A percentile compares a stretch with the other conserved stretches of the same genome.
These are phyloP conservation scores for Scutellaria barbata DNA, from an alignment of 257 asterid genomes.

Conservation along the genomic window DNA sequence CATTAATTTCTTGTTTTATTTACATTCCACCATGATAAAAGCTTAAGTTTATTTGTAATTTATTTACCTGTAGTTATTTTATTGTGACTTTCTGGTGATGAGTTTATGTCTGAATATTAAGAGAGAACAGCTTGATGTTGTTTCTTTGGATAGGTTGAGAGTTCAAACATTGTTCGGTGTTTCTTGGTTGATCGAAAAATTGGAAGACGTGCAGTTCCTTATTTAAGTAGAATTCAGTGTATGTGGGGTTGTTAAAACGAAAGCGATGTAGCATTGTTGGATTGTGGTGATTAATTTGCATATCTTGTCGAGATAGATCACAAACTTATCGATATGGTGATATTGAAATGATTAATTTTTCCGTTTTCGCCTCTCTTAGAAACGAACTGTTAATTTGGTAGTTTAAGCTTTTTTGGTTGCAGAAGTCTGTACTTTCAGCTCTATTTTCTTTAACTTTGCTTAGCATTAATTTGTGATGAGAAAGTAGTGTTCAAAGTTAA, in stretches of 20 bases:
- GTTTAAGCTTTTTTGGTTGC: neutral
- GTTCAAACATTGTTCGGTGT: neutral
- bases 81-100: slow-evolving; percentile 20
- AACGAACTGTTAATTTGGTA: neutral
- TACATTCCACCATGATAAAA: neutral
- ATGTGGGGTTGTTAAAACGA: neutral
- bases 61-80: neutral
- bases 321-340: neutral
- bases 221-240: neutral
- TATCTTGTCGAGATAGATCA: slow-evolving; percentile 8
- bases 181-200: slow-evolving; percentile 20
- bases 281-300: neutral
- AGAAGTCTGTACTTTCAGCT: neutral
- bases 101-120: slow-evolving; percentile 11
- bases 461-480: too few relatives aligned
- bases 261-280: slow-evolving; percentile 5
- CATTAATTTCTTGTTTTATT: slow-evolving; percentile 17
- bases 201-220: neutral
- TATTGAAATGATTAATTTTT: neutral
- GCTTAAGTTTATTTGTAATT: neutral
- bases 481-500: too few relatives aligned
- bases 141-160: slow-evolving; percentile 18
- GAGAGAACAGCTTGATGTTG: neutral
- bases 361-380: neutral
- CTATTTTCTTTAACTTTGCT: too few relatives aligned